These are phyloP conservation scores for Colletotrichum sp. DNA, from an alignment of 2,329 filamentous ascomycete genomes.

Conservation along the genomic window DNA sequence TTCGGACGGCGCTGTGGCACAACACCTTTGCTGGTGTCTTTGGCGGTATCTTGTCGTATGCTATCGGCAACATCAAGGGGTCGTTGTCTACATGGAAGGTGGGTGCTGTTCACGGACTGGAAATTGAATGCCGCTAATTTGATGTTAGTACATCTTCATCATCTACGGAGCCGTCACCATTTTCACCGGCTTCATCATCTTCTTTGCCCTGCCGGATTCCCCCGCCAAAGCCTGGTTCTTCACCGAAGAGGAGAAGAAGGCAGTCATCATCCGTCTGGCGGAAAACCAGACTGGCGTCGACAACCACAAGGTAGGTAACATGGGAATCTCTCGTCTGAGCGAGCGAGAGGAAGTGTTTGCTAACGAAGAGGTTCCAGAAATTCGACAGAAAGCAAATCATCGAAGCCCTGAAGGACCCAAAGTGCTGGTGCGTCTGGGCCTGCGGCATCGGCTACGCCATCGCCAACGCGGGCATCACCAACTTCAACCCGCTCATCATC, in stretches of 20 bases:
- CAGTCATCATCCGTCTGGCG: constrained; percentile 74
- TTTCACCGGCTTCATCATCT: constrained; percentile 61
- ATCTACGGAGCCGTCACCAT: constrained; percentile 68
- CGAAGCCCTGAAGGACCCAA: constrained; percentile 53
- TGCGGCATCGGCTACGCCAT: constrained; percentile 68
- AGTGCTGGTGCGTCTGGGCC: constrained; percentile 64
- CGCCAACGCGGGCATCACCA: constrained; percentile 72
- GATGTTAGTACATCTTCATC: constrained; percentile 59
- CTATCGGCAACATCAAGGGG: constrained; percentile 32
- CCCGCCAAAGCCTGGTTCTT: constrained; percentile 60
- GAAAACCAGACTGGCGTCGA: constrained; percentile 79
- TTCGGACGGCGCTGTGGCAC: constrained; percentile 73
- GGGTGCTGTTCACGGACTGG: constrained; percentile 48
- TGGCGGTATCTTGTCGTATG: constrained; percentile 58
- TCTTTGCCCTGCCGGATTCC: constrained; percentile 61
- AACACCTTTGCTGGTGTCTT: constrained; percentile 39
- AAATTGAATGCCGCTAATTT: constrained; percentile 17
- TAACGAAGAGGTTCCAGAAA: constrained; percentile 43
- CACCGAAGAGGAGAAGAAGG: constrained; percentile 67
- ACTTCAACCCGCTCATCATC: constrained; percentile 67
- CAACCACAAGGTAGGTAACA: constrained; percentile 48
- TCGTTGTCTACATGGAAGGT: constrained; percentile 20
- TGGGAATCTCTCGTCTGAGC: background rate
- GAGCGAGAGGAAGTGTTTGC: background rate
- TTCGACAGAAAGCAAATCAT: constrained; percentile 73